phyloP scores from a whole-genome alignment of 441 rosid species.

The Populus hybrid region DNA sequence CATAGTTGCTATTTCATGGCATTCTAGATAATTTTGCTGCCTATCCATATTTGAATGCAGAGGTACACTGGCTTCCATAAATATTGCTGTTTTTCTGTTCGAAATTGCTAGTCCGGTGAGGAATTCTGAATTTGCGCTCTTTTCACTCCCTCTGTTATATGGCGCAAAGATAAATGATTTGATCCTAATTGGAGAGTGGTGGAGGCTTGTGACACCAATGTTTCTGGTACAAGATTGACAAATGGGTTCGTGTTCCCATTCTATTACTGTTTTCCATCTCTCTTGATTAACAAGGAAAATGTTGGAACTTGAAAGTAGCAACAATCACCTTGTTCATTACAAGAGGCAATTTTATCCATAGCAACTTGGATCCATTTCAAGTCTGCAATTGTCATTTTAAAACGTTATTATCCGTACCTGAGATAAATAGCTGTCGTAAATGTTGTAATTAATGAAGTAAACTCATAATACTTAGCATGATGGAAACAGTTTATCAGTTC shows the following conservation, averaged over 20 bases:
- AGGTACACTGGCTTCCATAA: conserved; percentile 60
- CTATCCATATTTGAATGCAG: conserved; percentile 39
- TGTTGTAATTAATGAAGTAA: background rate
- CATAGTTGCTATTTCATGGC: background rate
- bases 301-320: background rate
- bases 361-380: background rate
- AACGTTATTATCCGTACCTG: background rate
- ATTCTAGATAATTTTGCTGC: background rate
- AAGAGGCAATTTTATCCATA: background rate
- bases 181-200: conserved; percentile 88
- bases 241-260: conserved; percentile 68
- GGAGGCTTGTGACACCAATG: conserved; percentile 95
- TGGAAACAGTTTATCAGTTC: background rate
- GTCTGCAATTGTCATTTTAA: background rate
- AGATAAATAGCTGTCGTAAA: background rate
- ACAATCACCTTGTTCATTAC: background rate
- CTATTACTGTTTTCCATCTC: conserved; percentile 22
- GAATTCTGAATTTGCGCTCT: conserved; percentile 56
- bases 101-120: conserved; percentile 75
- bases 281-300: conserved; percentile 17
- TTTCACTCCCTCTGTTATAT: conserved; percentile 62
- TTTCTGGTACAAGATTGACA: conserved; percentile 97
- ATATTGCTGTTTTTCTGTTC: conserved; percentile 74
- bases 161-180: conserved; percentile 88
- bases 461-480: background rate